These are phyloP conservation scores for Alternaria longipes DNA, from an alignment of 2,329 filamentous ascomycete genomes.

Conservation along the genomic window DNA sequence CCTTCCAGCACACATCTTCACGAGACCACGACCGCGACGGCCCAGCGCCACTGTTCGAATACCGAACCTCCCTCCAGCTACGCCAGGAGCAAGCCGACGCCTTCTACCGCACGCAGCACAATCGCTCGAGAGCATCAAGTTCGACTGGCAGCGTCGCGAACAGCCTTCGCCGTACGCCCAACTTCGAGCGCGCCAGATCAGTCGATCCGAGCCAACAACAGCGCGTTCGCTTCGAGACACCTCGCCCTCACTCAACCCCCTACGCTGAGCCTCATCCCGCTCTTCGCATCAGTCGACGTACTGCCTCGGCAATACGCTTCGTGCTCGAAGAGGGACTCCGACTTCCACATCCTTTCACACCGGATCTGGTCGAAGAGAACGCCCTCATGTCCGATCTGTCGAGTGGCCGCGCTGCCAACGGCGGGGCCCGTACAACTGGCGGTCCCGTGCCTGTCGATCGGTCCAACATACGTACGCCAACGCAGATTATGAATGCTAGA, in stretches of 20 bases:
- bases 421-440: constrained; percentile 62
- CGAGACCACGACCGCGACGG: constrained; percentile 50
- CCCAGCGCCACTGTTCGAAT: constrained; percentile 37
- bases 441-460: constrained; percentile 64
- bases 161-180: constrained; percentile 64
- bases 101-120: constrained; percentile 46
- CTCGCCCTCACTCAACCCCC: constrained; percentile 43
- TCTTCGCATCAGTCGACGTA: constrained; percentile 80
- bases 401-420: constrained; percentile 67
- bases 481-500: constrained; percentile 90
- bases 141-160: constrained; percentile 61
- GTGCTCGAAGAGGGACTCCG: constrained; percentile 90
- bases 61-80: constrained; percentile 53
- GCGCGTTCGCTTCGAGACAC: constrained; percentile 47
- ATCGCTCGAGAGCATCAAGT: constrained; percentile 60
- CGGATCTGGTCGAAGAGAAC: constrained; percentile 86
- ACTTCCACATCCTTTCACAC: constrained; percentile 81
- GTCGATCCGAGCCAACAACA: constrained; percentile 53
- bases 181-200: constrained; percentile 58
- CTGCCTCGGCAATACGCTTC: constrained; percentile 89
- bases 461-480: constrained; percentile 78
- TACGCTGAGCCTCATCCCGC: constrained; percentile 61
- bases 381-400: constrained; percentile 90
- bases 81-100: constrained; percentile 54
- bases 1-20: constrained; percentile 33